Evolutionary conservation across 2,329 filamentous ascomycete genomes (phyloP), one percentile per base, ranked within the genome.

Genomic region (Aspergillus ustus): DNA sequence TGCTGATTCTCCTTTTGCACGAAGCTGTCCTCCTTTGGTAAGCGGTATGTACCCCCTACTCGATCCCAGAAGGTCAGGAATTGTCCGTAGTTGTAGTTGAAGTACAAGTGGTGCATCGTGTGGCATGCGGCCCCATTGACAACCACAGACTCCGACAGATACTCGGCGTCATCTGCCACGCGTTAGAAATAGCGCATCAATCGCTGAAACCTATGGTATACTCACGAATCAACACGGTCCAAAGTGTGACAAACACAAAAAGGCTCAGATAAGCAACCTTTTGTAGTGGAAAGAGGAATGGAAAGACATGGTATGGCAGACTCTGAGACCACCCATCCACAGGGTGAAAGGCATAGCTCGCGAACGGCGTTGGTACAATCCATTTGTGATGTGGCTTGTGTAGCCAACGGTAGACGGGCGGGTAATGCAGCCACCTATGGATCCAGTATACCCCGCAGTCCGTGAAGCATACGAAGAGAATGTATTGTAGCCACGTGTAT

Each of bases 331-430:
- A 97, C 69, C 94, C 94, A 74, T 98, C 94, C 49, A 97, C 75
- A 0, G 94, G 93, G 81, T 98, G 92, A 84, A 98, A 98, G 57
- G 94, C 94, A 74, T 96, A 91, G 70, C 90, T 92, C 22, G 94
- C 93, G 76, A 87, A 97, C 0, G 94, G 94, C 0, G 92, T 96
- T 8, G 94, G 93, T 89, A 97, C 95, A 79, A 97, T 96, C 94
- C 94, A 98, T 83, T 96, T 97, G 87, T 98, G 94, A 80, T 98
- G 94, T 66, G 92, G 89, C 85, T 98, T 98, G 85, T 98, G 94
- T 51, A 97, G 84, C 69, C 83, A 83, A 82, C 93, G 95, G 85
- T 97, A 98, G 67, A 95, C 73, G 37, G 78, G 73, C 5, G 91
- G 91, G 76, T 92, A 88, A 79, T 97, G 93, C 63, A 95, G 84